Conservation (phyloP, 805 yeast genomes). For the Starmerella sp. region DNA sequence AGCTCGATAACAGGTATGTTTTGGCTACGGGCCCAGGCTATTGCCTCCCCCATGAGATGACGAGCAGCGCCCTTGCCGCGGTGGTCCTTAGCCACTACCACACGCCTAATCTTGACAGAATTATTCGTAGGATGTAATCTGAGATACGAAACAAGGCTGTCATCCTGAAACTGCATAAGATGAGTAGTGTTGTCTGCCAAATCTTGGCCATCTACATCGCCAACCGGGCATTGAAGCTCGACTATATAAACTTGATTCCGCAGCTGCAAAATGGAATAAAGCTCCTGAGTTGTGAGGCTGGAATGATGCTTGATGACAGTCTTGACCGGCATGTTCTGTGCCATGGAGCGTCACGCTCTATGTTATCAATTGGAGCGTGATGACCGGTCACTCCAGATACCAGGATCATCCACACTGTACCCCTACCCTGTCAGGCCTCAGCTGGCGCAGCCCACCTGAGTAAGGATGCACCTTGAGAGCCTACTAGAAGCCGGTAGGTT, state of each 20-base stretch:
- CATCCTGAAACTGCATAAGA: slow-evolving; percentile 4
- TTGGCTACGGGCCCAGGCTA: slow-evolving; percentile 5
- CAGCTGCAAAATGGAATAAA: slow-evolving; percentile 17
- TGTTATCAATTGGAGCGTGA: not conserved
- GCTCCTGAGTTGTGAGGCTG: slow-evolving; percentile 5
- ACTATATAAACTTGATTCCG: slow-evolving; percentile 21
- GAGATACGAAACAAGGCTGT: slow-evolving; percentile 8
- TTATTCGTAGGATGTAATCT: slow-evolving; percentile 3
- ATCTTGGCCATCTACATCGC: slow-evolving; percentile 21
- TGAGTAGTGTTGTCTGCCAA: slow-evolving; percentile 13
- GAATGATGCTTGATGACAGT: slow-evolving; percentile 5
- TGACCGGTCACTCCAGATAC: not conserved
- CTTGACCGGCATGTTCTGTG: not conserved
- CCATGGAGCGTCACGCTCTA: not conserved
- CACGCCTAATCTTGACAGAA: slow-evolving; percentile 15
- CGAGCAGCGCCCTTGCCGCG: slow-evolving; percentile 18
- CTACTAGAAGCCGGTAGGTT: no score
- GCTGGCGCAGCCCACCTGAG: not conserved
- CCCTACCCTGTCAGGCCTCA: not conserved
- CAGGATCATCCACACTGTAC: not conserved
- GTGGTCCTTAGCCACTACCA: slow-evolving; percentile 12
- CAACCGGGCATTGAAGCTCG: slow-evolving; percentile 19
- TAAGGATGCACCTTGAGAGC: not conserved
- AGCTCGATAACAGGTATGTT: not conserved
- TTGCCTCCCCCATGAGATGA: slow-evolving; percentile 7